Percentiles rank a stretch among this genome's conserved stretches.
Conservation (phyloP, 2,329 filamentous ascomycete species). For the Fusarium miscanthi region DNA sequence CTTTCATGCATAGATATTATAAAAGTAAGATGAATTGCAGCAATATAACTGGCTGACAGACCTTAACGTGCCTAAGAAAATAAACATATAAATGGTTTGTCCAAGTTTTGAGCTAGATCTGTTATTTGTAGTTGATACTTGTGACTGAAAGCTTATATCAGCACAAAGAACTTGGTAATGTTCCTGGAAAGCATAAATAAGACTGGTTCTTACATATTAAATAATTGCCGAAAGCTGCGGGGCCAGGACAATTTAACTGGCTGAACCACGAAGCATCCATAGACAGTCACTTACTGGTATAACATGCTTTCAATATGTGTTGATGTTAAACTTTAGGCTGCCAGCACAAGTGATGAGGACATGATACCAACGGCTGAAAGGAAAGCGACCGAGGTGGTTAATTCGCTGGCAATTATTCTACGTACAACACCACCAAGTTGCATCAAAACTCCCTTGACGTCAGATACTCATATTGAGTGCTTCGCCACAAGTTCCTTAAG, state of each 20-base stretch:
- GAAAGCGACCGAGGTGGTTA: accelerated
- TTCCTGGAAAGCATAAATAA: background rate
- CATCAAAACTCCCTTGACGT: accelerated
- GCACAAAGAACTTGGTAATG: too few species aligned
- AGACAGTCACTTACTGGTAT: too few species aligned
- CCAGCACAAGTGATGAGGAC: too few species aligned
- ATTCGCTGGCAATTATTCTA: background rate
- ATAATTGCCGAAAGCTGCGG: accelerated
- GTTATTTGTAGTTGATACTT: too few species aligned
- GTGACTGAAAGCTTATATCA: too few species aligned
- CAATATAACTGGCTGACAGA: accelerated
- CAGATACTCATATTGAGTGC: background rate
- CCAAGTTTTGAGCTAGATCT: too few species aligned
- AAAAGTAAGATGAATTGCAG: accelerated
- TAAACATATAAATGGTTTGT: too few species aligned
- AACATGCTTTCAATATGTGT: too few species aligned
- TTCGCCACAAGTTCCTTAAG: background rate
- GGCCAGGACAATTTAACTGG: accelerated
- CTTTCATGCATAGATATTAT: background rate
- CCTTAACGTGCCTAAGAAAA: accelerated
- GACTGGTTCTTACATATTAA: accelerated
- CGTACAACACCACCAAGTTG: accelerated
- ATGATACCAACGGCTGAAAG: accelerated
- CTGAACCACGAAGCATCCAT: too few species aligned
- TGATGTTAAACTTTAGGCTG: too few species aligned